phyloP scores from a whole-genome alignment of 306 rosid species.

The Corylus avellana region DNA sequence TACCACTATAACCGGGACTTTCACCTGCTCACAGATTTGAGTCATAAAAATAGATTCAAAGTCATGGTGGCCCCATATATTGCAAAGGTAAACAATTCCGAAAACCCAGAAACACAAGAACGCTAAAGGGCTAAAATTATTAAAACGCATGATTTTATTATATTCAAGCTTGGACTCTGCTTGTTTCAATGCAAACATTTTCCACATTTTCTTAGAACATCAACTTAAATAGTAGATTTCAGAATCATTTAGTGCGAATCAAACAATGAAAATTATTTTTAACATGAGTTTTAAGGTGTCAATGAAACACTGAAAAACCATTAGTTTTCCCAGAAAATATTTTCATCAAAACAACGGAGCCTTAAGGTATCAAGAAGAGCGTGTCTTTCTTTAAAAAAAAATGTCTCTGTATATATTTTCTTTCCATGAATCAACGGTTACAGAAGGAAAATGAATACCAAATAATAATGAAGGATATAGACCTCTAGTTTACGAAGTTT shows the following conservation, averaged over 20 bases:
- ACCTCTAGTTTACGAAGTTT: constrained; percentile 95
- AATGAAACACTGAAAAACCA: too few relatives aligned
- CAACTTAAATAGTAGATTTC: too few relatives aligned
- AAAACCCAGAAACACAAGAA: constrained; percentile 4
- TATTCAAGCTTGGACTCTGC: not conserved
- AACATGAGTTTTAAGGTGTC: too few relatives aligned
- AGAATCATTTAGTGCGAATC: too few relatives aligned
- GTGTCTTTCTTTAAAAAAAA: not conserved
- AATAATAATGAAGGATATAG: not conserved
- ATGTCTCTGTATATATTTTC: not conserved
- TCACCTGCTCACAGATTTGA: constrained; percentile 63
- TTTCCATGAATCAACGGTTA: constrained; percentile 3
- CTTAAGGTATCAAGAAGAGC: not conserved
- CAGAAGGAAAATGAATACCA: not conserved
- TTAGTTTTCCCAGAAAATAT: too few relatives aligned
- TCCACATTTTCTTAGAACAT: too few relatives aligned
- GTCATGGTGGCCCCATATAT: not conserved
- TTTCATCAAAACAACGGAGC: too few relatives aligned
- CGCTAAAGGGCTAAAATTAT: not conserved
- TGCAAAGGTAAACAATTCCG: not conserved
- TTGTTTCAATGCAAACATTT: too few relatives aligned
- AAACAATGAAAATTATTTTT: too few relatives aligned
- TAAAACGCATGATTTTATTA: not conserved
- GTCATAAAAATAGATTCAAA: constrained; percentile 3
- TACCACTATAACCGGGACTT: constrained; percentile 91